Conservation (phyloP, 2,329 filamentous ascomycete genomes). For the Venturia pyrina region DNA sequence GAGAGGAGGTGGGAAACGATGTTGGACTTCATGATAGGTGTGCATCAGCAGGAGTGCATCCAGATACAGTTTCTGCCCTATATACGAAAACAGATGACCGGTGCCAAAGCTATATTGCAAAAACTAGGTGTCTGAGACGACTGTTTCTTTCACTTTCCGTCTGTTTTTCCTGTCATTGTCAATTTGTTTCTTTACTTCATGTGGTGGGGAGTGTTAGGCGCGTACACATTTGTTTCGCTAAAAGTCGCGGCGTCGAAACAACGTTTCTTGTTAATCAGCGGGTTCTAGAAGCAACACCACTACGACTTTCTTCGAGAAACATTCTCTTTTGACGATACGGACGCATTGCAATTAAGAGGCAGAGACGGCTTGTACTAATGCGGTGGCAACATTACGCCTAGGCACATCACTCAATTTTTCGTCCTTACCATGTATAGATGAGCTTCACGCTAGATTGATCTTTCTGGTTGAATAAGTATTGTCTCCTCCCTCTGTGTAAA, state of each 20-base stretch:
- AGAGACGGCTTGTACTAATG: neutral
- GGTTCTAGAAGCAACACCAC: neutral
- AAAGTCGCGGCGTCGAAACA: neutral
- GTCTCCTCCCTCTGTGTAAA: neutral
- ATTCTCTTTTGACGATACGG: neutral
- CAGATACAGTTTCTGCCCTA: neutral
- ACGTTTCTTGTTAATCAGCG: neutral
- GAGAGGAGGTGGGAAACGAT: neutral
- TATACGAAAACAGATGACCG: neutral
- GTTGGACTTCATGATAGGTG: neutral
- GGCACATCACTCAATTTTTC: neutral
- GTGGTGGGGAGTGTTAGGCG: neutral
- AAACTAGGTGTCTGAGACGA: neutral
- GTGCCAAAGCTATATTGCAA: neutral
- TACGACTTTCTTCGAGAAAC: neutral
- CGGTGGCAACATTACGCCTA: neutral
- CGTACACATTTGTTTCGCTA: neutral
- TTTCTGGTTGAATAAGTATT: neutral
- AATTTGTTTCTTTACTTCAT: neutral
- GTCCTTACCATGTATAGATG: conserved; percentile 1
- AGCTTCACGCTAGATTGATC: neutral
- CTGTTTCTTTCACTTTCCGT: neutral
- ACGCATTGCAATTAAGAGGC: neutral
- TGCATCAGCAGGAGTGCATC: neutral
- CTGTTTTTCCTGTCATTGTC: neutral